phyloP scores from a whole-genome alignment of 108 stramenopile species.

The Cyclotella sp. region DNA sequence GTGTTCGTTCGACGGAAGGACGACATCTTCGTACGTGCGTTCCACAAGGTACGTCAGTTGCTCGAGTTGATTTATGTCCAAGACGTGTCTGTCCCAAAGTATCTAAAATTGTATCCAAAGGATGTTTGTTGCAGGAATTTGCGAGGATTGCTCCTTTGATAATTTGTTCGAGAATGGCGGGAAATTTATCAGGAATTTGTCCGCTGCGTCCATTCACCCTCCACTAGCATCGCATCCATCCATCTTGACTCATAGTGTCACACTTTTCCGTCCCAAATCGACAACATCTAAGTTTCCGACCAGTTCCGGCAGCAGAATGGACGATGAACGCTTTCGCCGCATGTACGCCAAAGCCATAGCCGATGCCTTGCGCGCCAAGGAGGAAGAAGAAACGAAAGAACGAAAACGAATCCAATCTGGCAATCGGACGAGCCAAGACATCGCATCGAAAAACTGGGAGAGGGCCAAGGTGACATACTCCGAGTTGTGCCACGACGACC shows the following conservation, averaged over 20 bases:
- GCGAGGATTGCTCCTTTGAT: too few relatives aligned
- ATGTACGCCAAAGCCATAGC: slow-evolving; percentile 51
- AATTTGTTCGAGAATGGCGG: too few relatives aligned
- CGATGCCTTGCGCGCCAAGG: slow-evolving; percentile 51
- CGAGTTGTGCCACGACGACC: slow-evolving; percentile 53
- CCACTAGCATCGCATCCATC: too few relatives aligned
- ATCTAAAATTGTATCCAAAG: too few relatives aligned
- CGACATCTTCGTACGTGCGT: slow-evolving; percentile 2
- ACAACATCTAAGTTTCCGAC: neutral
- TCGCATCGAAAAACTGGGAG: slow-evolving; percentile 19
- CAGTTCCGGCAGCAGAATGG: neutral
- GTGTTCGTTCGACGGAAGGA: neutral
- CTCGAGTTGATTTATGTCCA: too few relatives aligned
- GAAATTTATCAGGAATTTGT: too few relatives aligned
- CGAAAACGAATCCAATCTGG: slow-evolving; percentile 19
- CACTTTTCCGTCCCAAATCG: too few relatives aligned
- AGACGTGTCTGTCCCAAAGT: too few relatives aligned
- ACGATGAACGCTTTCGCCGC: slow-evolving; percentile 41
- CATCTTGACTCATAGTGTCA: too few relatives aligned
- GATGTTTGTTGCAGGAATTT: too few relatives aligned
- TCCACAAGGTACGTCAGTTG: neutral
- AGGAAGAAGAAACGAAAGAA: slow-evolving; percentile 45
- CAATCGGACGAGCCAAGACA: neutral
- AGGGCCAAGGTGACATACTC: slow-evolving; percentile 28
- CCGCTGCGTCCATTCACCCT: too few relatives aligned